Percentiles rank a stretch among this genome's conserved stretches.
Evolutionary conservation across 2,329 filamentous ascomycete species (phyloP).

Genomic region (Pseudogymnoascus sp.): DNA sequence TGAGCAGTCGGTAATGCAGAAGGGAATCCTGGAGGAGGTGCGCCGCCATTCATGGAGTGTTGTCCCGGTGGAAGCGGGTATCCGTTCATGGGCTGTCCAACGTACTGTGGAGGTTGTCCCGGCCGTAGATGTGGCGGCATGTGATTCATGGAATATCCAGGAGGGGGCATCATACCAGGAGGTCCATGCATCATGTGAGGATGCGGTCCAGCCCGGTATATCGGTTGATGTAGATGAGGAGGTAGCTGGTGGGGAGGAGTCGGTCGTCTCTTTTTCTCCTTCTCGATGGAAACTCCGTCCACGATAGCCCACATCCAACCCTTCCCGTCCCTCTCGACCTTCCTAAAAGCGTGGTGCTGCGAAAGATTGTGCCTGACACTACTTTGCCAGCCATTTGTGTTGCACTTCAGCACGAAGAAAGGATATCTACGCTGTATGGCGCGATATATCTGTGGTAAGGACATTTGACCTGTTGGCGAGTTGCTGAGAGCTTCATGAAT

Average conservation of each 20-base stretch:
- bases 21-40: constrained; percentile 12
- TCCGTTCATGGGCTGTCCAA: constrained; percentile 17
- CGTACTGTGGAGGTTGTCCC: constrained; percentile 19
- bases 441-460: constrained; percentile 52
- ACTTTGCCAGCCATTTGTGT: constrained; percentile 51
- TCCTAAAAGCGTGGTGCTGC: constrained; percentile 46
- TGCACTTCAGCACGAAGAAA: constrained; percentile 46
- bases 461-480: constrained; percentile 41
- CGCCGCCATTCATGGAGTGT: constrained; percentile 14
- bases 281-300: constrained; percentile 45
- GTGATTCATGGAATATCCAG: constrained; percentile 18
- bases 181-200: constrained; percentile 17
- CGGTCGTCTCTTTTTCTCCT: constrained; percentile 40
- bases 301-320: constrained; percentile 50
- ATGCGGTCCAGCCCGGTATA: constrained; percentile 21
- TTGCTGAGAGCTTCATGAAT: constrained; percentile 48
- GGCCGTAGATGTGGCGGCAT: constrained; percentile 19
- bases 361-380: constrained; percentile 56
- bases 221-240: constrained; percentile 21
- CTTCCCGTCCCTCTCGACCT: constrained; percentile 45
- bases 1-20: constrained; percentile 17
- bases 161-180: constrained; percentile 20
- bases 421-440: constrained; percentile 50
- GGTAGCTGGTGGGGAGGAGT: constrained; percentile 33
- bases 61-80: constrained; percentile 12